phyloP scores from a whole-genome alignment of 1,284 basidiomycete species.

The Serendipita sp. region DNA sequence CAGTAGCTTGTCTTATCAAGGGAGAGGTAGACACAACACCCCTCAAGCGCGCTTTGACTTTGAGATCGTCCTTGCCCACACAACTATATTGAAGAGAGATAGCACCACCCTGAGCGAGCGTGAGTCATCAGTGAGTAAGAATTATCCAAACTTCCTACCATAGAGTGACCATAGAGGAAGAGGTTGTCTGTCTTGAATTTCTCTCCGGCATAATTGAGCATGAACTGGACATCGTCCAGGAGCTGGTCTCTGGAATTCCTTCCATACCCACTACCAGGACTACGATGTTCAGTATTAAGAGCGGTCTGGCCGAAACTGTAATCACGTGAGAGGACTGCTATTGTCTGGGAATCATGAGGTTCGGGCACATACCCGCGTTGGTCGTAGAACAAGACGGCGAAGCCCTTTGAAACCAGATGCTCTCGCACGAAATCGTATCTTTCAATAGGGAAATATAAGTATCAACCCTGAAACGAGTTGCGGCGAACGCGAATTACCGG shows the following conservation, averaged over 20 bases:
- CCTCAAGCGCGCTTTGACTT: not conserved
- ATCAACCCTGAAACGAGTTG: not conserved
- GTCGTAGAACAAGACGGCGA: constrained; percentile 5
- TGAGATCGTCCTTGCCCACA: constrained; percentile 3
- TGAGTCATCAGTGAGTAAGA: not conserved
- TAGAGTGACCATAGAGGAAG: constrained; percentile 4
- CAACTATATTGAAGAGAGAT: not conserved
- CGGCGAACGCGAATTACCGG: not conserved
- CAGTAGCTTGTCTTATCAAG: not conserved
- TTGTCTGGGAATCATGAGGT: not conserved
- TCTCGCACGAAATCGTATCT: constrained; percentile 1
- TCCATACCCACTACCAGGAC: not conserved
- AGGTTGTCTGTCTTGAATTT: constrained; percentile 5
- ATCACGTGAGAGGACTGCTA: not conserved
- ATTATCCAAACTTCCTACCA: not conserved
- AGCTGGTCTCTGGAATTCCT: not conserved
- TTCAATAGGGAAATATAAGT: not conserved
- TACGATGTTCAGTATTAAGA: not conserved
- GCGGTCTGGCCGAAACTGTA: not conserved
- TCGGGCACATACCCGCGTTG: not conserved
- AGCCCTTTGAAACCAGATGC: not conserved
- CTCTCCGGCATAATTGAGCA: not conserved
- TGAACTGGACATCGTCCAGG: constrained; percentile 2
- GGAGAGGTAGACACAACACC: not conserved
- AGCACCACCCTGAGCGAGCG: not conserved